These are phyloP conservation scores for Agrocybe chaxingu DNA, from an alignment of 768 basidiomycete genomes.

Conservation along the genomic window DNA sequence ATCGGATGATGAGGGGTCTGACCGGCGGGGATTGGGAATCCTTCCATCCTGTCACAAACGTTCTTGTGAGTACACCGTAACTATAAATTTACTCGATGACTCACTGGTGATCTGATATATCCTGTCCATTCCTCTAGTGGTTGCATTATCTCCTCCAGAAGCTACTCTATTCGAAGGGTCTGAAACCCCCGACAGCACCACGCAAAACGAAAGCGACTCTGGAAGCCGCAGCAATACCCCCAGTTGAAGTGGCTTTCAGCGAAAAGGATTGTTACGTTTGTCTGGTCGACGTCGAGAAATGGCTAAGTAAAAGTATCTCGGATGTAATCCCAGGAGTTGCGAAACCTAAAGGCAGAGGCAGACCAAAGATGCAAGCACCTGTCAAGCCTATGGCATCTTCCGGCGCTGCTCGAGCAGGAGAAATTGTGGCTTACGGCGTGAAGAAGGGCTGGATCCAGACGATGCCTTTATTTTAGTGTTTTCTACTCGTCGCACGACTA, in stretches of 20 bases:
- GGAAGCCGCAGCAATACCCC: slow-evolving; percentile 9
- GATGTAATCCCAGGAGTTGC: slow-evolving; percentile 27
- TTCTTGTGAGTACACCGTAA: slow-evolving; percentile 60
- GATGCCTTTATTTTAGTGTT: slow-evolving; percentile 13
- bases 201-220: slow-evolving; percentile 34
- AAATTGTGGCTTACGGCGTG: slow-evolving; percentile 59
- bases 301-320: slow-evolving; percentile 48
- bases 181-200: slow-evolving; percentile 49
- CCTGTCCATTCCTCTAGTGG: slow-evolving; percentile 56
- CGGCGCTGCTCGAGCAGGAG: slow-evolving; percentile 48
- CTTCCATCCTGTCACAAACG: slow-evolving; percentile 82
- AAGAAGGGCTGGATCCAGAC: slow-evolving; percentile 59
- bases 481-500: too few relatives aligned
- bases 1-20: slow-evolving; percentile 77
- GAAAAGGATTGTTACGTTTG: slow-evolving; percentile 71
- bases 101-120: slow-evolving; percentile 1
- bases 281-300: slow-evolving; percentile 60
- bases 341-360: slow-evolving; percentile 31
- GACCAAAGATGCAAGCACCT: slow-evolving; percentile 24
- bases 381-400: slow-evolving; percentile 15
- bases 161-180: slow-evolving; percentile 64
- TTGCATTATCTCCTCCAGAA: slow-evolving; percentile 80
- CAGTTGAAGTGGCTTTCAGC: slow-evolving; percentile 37
- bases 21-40: slow-evolving; percentile 66
- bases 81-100: not conserved